Conservation (phyloP, 768 basidiomycete genomes). For the Suillus spraguei region DNA sequence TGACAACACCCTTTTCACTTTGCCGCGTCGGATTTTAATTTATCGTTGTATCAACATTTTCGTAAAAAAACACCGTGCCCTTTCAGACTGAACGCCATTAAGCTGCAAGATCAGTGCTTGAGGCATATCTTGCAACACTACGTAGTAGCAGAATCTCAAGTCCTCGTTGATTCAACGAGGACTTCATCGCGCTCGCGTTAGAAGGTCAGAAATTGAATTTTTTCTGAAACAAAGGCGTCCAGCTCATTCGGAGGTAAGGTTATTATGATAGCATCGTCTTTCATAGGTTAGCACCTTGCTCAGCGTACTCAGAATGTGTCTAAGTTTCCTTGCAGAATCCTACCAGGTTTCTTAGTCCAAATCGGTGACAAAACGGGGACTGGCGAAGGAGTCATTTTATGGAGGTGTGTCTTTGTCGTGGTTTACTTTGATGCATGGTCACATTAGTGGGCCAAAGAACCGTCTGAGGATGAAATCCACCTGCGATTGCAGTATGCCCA, state of each 20-base stretch:
- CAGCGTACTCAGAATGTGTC: not conserved
- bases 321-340: conserved; percentile 50
- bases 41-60: too few relatives aligned
- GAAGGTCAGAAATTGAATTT: conserved; percentile 64
- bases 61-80: too few relatives aligned
- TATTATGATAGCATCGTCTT: conserved; percentile 97
- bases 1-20: too few relatives aligned
- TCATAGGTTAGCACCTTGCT: conserved; percentile 62
- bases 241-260: conserved; percentile 45
- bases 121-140: too few relatives aligned
- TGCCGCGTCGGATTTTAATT: too few relatives aligned
- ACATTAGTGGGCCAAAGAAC: conserved; percentile 53
- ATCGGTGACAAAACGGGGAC: conserved; percentile 95
- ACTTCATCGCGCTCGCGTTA: conserved; percentile 86
- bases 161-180: too few relatives aligned
- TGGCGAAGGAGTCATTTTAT: conserved; percentile 90
- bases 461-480: conserved; percentile 93
- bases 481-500: conserved; percentile 88
- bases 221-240: not conserved
- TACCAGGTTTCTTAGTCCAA: conserved; percentile 91
- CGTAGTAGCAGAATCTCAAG: too few relatives aligned
- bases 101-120: too few relatives aligned
- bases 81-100: too few relatives aligned
- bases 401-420: conserved; percentile 57
- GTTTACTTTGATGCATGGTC: not conserved